Base-by-base conservation (phyloP, 495 filamentous ascomycete species). In the Hyphodiscus hymeniophilus region DNA sequence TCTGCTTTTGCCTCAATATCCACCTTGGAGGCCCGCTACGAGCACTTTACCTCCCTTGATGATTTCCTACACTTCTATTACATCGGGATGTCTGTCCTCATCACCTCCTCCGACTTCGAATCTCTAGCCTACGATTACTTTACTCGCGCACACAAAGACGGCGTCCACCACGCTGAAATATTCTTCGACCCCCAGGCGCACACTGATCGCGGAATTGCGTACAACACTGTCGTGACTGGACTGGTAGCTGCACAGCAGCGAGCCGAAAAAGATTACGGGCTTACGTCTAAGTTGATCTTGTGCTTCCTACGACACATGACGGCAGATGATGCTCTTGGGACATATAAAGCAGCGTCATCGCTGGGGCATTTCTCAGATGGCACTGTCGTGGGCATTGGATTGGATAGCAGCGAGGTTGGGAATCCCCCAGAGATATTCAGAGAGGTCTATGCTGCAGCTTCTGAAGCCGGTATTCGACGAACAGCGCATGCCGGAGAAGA, bases 111-210 rank as follows among this genome's bases (percentile, higher is more conserved):
- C 23, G 85, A 89, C 64, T 89, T 87, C 57, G 79, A 87, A 55
- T 72, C 74, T n/a, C 68, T 91, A 0, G 82, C 84, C 17, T 89
- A 79, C 71, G 69, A 73, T 26, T 90, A 89, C 63, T 84, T 89
- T 63, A 44, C 67, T 32, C 76, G 71, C 41, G 85, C 82, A 1
- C 70, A 81, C 44, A 58, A 65, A 0, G 78, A 85, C 53, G 78
- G 77, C 42, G 82, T 88, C 7, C 70, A 77, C 30, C 85, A 89
- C 51, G 82, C 82, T 2, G 86, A 91, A 55, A 74, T 87, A 42
- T 89, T 87, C 66, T 89, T 88, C 66, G 85, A 89, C 60, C 84
- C 85, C 7, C 84, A 89, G 54, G 82, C 82, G 3, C 85, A 91
- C 60, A 68, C 73, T 12, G 58, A 60, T n/a, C 73, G 84, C 18